Conservation (phyloP, 345 rosid species). For the Capsella bursapastoris region DNA sequence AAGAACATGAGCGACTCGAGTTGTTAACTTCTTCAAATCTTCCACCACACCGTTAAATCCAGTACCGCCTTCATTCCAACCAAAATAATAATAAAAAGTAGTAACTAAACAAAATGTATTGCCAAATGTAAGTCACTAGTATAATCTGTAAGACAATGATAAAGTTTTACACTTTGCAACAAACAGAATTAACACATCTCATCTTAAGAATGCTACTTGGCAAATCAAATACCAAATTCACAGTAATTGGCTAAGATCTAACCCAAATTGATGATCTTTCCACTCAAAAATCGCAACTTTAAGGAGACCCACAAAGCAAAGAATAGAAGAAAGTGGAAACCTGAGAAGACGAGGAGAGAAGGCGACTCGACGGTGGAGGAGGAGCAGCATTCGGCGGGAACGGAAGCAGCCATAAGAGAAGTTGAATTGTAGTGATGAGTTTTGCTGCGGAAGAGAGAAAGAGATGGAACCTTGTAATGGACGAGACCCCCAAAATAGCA, state of each 20-base stretch:
- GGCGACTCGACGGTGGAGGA: slow-evolving; percentile 56
- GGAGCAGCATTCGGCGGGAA: slow-evolving; percentile 40
- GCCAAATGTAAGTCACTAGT: not conserved
- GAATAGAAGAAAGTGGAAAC: slow-evolving; percentile 28
- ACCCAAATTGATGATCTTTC: slow-evolving; percentile 7
- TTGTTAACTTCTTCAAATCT: slow-evolving; percentile 82
- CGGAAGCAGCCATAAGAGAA: slow-evolving; percentile 40
- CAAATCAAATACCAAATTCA: not conserved
- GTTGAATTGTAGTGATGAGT: slow-evolving; percentile 19
- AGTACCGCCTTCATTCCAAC: slow-evolving; percentile 68
- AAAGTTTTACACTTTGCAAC: not conserved
- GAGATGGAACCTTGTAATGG: slow-evolving; percentile 39
- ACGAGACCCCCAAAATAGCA: slow-evolving; percentile 39
- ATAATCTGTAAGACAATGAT: not conserved
- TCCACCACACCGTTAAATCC: slow-evolving; percentile 95
- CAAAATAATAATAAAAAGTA: not conserved
- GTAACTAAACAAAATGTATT: slow-evolving; percentile 1
- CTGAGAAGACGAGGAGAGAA: slow-evolving; percentile 92
- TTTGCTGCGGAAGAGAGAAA: slow-evolving; percentile 24
- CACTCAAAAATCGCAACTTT: slow-evolving; percentile 5
- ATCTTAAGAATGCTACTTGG: not conserved
- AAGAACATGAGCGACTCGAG: slow-evolving; percentile 86
- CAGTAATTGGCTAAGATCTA: slow-evolving; percentile 8
- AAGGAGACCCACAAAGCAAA: not conserved
- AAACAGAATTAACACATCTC: not conserved